Evolutionary conservation across 2,329 filamentous ascomycete species (phyloP), one percentile per base, ranked within the genome.

Genomic region (Mariannaea elegans): DNA sequence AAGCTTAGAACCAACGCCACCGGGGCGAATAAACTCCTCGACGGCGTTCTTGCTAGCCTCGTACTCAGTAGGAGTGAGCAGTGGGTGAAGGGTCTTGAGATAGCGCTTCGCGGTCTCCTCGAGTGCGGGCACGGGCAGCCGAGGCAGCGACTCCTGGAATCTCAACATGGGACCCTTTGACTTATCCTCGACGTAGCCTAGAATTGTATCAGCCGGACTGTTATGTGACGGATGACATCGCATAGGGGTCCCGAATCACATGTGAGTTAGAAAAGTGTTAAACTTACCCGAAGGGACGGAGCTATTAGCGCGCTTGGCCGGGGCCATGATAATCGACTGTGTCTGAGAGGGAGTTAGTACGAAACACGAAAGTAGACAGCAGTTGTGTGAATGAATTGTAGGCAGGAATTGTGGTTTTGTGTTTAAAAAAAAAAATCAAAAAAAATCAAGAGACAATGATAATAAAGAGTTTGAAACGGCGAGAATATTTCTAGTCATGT

Each of bases 21-120:
- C 93, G n/a, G 94, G 92, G 68, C 89, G 89, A 68, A 97, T 81
- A 78, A 99, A 98, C 7, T 94, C 92, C 62, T 92, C 84, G 32
- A 99, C 93, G 29, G 92, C 94, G 73, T 91, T 90, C 75, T 91
- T 90, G 74, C 90, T 94, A 59, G 82, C 79, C 70, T 89, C 87
- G 69, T 88, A 89, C 77, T 95, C 92, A 68, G 80, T 76, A 34
- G 84, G 77, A 39, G 86, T 89, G 61, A 94, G 84, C 32, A 96
- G 82, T 19, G 92, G 90, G 73, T 91, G 88, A 48, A 96, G 83
- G 34, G 89, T 88, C 80, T 93, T 93, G 70, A 95, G 82, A 77
- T 96, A 96, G 65, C 91, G 88, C 64, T 87, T 84, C 34, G 91
- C 86, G 7, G 92, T 95, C 80, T 95, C 92, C 74, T 94, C 88